Evolutionary conservation across 2,329 filamentous ascomycete species (phyloP), one percentile per base, ranked within the genome.

Genomic region (Sclerotinia sclerotiorum): DNA sequence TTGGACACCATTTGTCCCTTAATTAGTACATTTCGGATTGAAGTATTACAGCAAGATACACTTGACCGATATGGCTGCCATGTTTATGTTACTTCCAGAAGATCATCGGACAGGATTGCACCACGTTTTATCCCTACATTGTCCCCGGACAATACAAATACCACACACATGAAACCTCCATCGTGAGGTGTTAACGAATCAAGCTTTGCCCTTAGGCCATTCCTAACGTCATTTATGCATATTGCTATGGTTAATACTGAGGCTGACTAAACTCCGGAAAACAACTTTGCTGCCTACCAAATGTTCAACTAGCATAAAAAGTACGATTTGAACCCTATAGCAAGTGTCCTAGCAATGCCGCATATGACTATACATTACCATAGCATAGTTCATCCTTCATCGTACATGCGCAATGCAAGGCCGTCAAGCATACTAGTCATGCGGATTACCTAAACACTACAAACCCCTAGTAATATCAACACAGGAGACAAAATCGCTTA

Each of bases 81-180:
- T 62, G 46, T 15, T 21, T 24, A 21, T 11, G 15, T 17, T 46
- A 24, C 17, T 39, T 51, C 15, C 29, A 51, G n/a, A 39, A 62
- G 17, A 54, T 54, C 32, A 24, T 52, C n/a, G n/a, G 32, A 32
- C 48, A 42, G 19, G 61, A 54, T 11, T 35, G 19, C 48, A 52
- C 46, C 55, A 48, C 44, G 48, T 35, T 67, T 46, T 54, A 52
- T 29, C 54, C 27, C 54, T 48, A 39, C 42, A 46, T 48, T 60
- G 2, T 13, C 39, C 32, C 42, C 17, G 29, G 42, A 10, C 11
- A 29, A 27, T 4, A 63, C 35, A 39, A 62, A 35, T 44, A 54
- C 56, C 46, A 63, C 56, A 55, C 35, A 67, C 48, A 67, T 49
- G 57, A 67, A 55, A 63, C 35, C n/a, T 46, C 27, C 3, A 24